Conservation (phyloP, 2,329 filamentous ascomycete genomes). For the Colletotrichum tabaci region DNA sequence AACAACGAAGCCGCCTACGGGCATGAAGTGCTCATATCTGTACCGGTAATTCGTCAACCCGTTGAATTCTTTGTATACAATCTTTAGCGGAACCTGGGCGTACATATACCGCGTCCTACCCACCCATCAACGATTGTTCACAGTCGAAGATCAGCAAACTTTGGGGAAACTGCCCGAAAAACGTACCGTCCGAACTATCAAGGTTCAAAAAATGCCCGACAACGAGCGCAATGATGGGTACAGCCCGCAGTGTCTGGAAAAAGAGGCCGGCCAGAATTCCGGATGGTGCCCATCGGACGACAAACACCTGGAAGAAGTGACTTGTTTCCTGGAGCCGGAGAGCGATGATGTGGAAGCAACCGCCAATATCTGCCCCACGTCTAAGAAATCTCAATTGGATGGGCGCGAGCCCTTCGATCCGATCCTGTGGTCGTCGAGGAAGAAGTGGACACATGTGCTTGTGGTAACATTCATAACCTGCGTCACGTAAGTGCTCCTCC, state of each 20-base stretch:
- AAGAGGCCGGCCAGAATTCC: constrained; percentile 6
- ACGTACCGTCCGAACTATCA: background rate
- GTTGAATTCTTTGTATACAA: background rate
- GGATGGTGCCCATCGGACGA: constrained; percentile 13
- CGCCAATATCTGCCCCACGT: constrained; percentile 1
- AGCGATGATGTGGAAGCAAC: background rate
- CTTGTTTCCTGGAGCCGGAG: constrained; percentile 11
- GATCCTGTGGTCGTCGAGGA: constrained; percentile 22
- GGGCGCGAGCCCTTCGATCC: constrained; percentile 21
- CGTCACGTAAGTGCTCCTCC: constrained; percentile 24
- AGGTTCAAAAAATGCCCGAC: background rate
- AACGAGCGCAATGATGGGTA: background rate
- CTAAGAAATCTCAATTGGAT: constrained; percentile 11
- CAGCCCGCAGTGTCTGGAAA: background rate
- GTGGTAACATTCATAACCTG: constrained; percentile 27
- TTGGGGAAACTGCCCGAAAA: background rate
- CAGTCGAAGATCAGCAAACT: background rate
- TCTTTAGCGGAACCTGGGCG: background rate
- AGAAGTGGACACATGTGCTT: constrained; percentile 31
- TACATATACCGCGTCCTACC: background rate
- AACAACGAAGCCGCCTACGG: background rate
- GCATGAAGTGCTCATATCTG: background rate
- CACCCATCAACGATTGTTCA: background rate
- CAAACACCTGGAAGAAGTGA: constrained; percentile 9
- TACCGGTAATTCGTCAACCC: background rate